A percentile compares a stretch with the other conserved stretches of the same genome.
Evolutionary conservation across 208 protist species (phyloP).

Genomic region (Trypanosomatidae sp.): DNA sequence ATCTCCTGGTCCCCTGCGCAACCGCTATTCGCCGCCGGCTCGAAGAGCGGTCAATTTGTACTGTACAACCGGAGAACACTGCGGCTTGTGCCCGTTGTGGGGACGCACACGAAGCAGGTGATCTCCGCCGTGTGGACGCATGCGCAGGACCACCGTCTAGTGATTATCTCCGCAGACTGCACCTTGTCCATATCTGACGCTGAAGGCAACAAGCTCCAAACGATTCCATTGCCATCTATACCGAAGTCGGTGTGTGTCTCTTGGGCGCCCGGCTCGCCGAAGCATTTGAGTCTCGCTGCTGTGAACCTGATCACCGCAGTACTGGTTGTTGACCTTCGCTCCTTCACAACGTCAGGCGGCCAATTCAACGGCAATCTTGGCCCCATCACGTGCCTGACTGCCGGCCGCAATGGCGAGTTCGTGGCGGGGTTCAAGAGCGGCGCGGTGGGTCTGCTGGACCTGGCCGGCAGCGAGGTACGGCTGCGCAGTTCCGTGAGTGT

Average conservation of each 20-base stretch:
- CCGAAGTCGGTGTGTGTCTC: conserved; percentile 68
- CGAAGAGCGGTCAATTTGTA: conserved; percentile 89
- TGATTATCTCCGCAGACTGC: conserved; percentile 87
- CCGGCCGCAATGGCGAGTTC: conserved; percentile 32
- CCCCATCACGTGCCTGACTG: conserved; percentile 43
- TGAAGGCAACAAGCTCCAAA: conserved; percentile 73
- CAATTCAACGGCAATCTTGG: conserved; percentile 79
- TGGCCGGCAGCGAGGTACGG: conserved; percentile 42
- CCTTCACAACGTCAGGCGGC: conserved; percentile 48
- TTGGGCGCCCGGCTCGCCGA: conserved; percentile 27
- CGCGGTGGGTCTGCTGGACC: conserved; percentile 44
- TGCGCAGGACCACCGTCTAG: conserved; percentile 61
- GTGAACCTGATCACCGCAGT: conserved; percentile 61
- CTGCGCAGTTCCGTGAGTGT: conserved; percentile 31
- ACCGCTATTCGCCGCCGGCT: conserved; percentile 85
- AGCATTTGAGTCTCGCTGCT: conserved; percentile 42
- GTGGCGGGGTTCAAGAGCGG: conserved; percentile 66
- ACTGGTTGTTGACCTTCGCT: conserved; percentile 49
- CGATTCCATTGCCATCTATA: conserved; percentile 40
- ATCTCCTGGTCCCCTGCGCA: conserved; percentile 88
- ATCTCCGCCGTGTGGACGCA: conserved; percentile 85
- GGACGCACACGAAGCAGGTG: conserved; percentile 91
- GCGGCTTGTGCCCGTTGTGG: conserved; percentile 87
- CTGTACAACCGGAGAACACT: conserved; percentile 94
- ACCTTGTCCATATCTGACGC: conserved; percentile 84